A percentile compares a stretch with the other conserved stretches of the same genome.
phyloP scores from a whole-genome alignment of 805 yeast genomes.

The Yarrowia yakushimensis region DNA sequence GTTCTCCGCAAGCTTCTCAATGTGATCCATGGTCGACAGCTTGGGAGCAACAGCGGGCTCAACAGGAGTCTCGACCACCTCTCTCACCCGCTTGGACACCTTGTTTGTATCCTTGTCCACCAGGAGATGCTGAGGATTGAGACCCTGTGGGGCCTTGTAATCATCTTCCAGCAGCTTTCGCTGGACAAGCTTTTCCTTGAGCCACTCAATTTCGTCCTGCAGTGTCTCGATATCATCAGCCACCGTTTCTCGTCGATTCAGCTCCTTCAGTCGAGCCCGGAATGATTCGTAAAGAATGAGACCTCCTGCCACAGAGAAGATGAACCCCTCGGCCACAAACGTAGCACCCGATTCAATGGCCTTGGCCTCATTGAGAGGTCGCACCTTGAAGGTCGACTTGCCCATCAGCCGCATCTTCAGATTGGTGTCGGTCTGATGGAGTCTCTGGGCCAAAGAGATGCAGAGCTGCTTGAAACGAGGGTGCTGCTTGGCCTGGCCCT shows the following conservation, averaged over 20 bases:
- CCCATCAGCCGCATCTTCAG: conserved; percentile 61
- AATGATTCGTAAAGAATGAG: conserved; percentile 67
- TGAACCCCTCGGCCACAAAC: conserved; percentile 69
- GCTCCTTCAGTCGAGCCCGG: conserved; percentile 63
- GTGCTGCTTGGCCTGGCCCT: conserved; percentile 71
- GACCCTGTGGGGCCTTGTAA: conserved; percentile 47
- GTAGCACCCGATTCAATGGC: conserved; percentile 83
- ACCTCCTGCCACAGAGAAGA: conserved; percentile 77
- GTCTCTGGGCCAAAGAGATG: conserved; percentile 64
- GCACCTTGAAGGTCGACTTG: conserved; percentile 48
- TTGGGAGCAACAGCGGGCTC: background rate
- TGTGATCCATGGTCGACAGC: conserved; percentile 2
- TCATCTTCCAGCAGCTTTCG: conserved; percentile 45
- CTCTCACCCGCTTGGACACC: conserved; percentile 17
- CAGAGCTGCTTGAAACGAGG: conserved; percentile 59
- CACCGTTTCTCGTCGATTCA: conserved; percentile 56
- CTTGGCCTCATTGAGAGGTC: conserved; percentile 76
- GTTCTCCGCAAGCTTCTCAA: conserved; percentile 4
- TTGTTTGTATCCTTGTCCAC: conserved; percentile 22
- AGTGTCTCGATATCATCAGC: conserved; percentile 68
- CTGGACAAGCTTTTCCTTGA: conserved; percentile 41
- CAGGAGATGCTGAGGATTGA: conserved; percentile 46
- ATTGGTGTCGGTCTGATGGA: conserved; percentile 62
- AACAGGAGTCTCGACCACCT: background rate
- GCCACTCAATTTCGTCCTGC: conserved; percentile 64